Percentiles rank a stretch among this genome's conserved stretches.
Evolutionary conservation across 441 rosid species (phyloP).

Genomic region (Capsella rubella): DNA sequence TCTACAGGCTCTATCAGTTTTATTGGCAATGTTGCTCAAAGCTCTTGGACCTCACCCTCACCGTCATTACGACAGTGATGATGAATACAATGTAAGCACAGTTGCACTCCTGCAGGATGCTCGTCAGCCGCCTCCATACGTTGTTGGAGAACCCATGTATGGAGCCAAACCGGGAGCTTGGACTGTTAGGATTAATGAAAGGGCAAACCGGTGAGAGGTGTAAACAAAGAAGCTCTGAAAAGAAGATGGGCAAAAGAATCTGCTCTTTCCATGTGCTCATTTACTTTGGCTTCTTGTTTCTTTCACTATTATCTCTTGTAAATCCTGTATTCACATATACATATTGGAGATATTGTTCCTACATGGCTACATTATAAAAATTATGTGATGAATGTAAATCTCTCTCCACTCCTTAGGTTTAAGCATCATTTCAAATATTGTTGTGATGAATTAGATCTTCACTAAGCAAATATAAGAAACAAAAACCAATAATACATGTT

Average conservation of each 20-base stretch:
- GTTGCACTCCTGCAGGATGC: constrained; percentile 68
- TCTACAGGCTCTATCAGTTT: constrained; percentile 67
- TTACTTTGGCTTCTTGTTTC: constrained; percentile 21
- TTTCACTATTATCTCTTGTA: constrained; percentile 14
- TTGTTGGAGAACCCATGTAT: constrained; percentile 66
- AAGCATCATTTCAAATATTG: neutral
- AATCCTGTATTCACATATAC: constrained; percentile 12
- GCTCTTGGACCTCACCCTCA: constrained; percentile 69
- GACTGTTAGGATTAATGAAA: constrained; percentile 62
- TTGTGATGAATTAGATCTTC: too few relatives aligned
- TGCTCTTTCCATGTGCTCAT: neutral
- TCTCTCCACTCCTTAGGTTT: neutral
- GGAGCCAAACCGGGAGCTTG: constrained; percentile 63
- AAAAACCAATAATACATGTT: too few relatives aligned
- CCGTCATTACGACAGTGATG: constrained; percentile 70
- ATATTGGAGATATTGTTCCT: constrained; percentile 10
- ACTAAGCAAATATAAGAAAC: too few relatives aligned
- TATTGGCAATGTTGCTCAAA: constrained; percentile 72
- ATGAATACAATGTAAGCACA: constrained; percentile 61
- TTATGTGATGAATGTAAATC: constrained; percentile 4
- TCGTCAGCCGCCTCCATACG: constrained; percentile 60
- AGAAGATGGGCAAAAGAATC: constrained; percentile 14
- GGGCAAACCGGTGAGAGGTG: constrained; percentile 45
- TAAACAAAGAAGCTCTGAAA: constrained; percentile 31
- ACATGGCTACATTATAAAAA: neutral